A percentile compares a stretch with the other conserved stretches of the same genome.
Evolutionary conservation across 148 eudicot species (phyloP).

Genomic region (Nyssa sinensis): DNA sequence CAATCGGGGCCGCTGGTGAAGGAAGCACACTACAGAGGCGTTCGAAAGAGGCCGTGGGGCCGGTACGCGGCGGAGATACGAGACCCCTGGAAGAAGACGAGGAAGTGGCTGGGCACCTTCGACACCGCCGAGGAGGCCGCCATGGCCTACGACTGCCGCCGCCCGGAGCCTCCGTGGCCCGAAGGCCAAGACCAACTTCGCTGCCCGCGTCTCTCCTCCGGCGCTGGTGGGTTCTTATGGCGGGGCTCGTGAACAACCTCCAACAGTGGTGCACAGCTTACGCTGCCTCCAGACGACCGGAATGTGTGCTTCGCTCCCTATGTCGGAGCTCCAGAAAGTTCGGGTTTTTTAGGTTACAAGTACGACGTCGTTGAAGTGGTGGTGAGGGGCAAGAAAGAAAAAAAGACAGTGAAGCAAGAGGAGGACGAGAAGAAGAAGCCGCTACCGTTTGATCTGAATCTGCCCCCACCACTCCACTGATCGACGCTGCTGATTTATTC

Average conservation of each 20-base stretch:
- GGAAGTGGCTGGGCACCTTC: slow-evolving; percentile 14
- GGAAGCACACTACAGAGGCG: slow-evolving; percentile 8
- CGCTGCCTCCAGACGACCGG: neutral
- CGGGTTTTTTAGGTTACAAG: too few relatives aligned
- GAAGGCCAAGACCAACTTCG: slow-evolving; percentile 13
- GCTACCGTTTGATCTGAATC: slow-evolving; percentile 11
- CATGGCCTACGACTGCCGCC: slow-evolving; percentile 11
- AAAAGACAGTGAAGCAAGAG: neutral
- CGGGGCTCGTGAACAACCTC: neutral
- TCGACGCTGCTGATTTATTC: neutral
- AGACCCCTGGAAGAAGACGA: slow-evolving; percentile 10
- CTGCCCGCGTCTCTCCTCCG: neutral
- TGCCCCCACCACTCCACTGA: neutral
- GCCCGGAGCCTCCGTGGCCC: slow-evolving; percentile 9
- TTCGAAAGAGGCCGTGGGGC: slow-evolving; percentile 13
- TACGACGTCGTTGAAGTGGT: neutral
- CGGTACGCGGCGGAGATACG: slow-evolving; percentile 16
- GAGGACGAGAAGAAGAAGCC: neutral
- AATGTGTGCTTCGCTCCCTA: neutral
- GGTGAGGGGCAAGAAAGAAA: neutral
- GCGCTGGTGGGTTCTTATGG: neutral
- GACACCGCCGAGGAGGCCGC: slow-evolving; percentile 6
- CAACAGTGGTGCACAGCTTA: slow-evolving; percentile 11
- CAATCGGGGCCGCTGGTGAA: neutral
- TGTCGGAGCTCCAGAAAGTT: neutral